Percentiles rank a stretch among this genome's conserved stretches.
phyloP scores from a whole-genome alignment of 2,329 filamentous ascomycete genomes.

The Xylaria sp. region DNA sequence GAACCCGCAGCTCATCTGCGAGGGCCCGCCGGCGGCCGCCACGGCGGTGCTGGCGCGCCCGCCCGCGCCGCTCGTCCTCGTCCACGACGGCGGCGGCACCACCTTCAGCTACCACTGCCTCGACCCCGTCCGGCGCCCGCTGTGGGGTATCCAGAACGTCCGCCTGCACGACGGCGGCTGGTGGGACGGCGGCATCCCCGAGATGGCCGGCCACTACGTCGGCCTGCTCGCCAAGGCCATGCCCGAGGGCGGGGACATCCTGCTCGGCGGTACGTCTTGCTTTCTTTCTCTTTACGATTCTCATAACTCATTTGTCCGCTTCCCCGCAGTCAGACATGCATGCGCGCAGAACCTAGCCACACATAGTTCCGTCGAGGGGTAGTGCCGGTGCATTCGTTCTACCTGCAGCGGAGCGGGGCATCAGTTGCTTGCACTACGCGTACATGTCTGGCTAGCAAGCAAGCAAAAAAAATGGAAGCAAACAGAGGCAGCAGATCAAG shows the following conservation, averaged over 20 bases:
- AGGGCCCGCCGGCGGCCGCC: conserved; percentile 19
- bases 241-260: conserved; percentile 42
- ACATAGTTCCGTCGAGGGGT: too few species aligned
- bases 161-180: conserved; percentile 49
- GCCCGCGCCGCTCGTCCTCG: conserved; percentile 53
- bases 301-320: too few species aligned
- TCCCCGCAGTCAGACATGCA: too few species aligned
- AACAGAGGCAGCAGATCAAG: background rate
- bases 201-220: conserved; percentile 58
- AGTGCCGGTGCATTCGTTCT: too few species aligned
- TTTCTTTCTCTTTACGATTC: background rate
- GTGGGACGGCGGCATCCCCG: conserved; percentile 55
- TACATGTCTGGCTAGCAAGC: too few species aligned
- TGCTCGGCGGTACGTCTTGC: conserved; percentile 49
- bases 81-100: conserved; percentile 65
- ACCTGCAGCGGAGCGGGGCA: too few species aligned
- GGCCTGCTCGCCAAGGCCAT: conserved; percentile 46
- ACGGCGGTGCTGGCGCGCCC: conserved; percentile 19
- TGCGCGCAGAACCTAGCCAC: too few species aligned
- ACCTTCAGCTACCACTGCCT: conserved; percentile 61
- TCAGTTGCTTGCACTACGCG: too few species aligned
- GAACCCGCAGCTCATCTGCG: conserved; percentile 36
- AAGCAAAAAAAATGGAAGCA: too few species aligned
- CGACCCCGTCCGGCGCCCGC: conserved; percentile 48
- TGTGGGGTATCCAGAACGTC: conserved; percentile 60